Base-by-base conservation (phyloP, 78 protist genomes). In the Chrysochromulina tobinii region DNA sequence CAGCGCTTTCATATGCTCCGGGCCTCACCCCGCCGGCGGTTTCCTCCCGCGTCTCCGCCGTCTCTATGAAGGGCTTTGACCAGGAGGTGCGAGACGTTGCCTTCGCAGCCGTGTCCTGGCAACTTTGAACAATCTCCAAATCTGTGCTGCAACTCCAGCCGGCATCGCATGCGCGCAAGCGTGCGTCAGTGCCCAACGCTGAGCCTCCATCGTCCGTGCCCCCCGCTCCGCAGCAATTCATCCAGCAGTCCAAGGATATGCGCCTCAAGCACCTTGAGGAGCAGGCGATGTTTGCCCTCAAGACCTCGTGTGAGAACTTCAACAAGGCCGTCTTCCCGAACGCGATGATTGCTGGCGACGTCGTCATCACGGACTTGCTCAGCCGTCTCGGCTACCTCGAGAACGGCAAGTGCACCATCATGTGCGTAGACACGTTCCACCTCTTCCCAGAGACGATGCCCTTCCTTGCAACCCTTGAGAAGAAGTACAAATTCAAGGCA, bases 361-460 rank as follows among this genome's bases (percentile, higher is more conserved):
- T 50, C 69, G 81, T 88, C 61, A 88, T 90, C 87, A 69, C 85
- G 20, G 64, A 90, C 48, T 88, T 90, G 21, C 85, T 90, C 20
- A 18, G 72, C 73, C 64, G 87, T 6, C 68, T 91, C 17, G 93
- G 85, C 59, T 51, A 50, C 38, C 90, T 91, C 73, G 9, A 81
- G 91, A 85, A 4, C 69, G 90, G 90, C 90, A 84, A 72, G 93
- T 23, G 25, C 87, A 89, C 72, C 87, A 50, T 91, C 21, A 91
- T 91, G 93, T 79, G 84, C 9, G 93, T 91, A 50, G 93, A 91
- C 89, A 91, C 93, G 50, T 83, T 85, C 89, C 86, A 86, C 86
- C 89, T 91, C 67, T 72, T 91, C 90, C 51, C 4, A 1, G 93
- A 85, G 75, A 85, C 90, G 54, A 68, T 91, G 72, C 20, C 38